phyloP scores from a whole-genome alignment of 495 filamentous ascomycete genomes.

The Aspergillus bridgeri region DNA sequence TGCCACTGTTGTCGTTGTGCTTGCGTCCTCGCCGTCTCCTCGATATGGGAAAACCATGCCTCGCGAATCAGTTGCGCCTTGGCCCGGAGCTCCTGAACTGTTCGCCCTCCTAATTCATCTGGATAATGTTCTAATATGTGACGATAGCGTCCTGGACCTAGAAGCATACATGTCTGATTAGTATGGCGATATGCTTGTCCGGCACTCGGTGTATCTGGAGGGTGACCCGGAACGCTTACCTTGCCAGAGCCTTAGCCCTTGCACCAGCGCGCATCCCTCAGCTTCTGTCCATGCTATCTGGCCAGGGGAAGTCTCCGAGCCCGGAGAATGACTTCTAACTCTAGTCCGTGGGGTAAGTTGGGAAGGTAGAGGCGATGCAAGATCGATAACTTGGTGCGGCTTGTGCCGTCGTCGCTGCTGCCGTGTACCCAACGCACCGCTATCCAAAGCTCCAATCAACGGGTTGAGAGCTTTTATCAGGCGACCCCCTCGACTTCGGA shows the following conservation, averaged over 20 bases:
- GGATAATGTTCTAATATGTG: constrained; percentile 13
- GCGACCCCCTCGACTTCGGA: neutral
- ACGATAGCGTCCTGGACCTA: constrained; percentile 18
- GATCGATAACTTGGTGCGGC: no score
- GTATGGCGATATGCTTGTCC: neutral
- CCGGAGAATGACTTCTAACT: no score
- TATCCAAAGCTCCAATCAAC: neutral
- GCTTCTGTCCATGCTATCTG: constrained; percentile 16
- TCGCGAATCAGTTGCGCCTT: constrained; percentile 10
- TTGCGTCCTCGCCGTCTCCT: neutral
- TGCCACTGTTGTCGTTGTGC: constrained; percentile 23
- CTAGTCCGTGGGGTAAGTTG: no score
- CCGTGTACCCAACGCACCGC: neutral
- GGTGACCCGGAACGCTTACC: constrained; percentile 11
- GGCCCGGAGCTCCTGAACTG: constrained; percentile 12
- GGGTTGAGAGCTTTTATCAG: neutral
- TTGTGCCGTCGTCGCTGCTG: no score
- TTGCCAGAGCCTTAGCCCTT: constrained; percentile 18
- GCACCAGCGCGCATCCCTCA: constrained; percentile 15
- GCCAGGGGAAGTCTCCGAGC: neutral
- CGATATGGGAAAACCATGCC: neutral
- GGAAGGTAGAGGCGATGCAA: no score
- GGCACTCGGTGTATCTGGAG: no score
- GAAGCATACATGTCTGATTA: neutral
- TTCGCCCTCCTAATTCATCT: constrained; percentile 13